Conservation (phyloP, 2,329 filamentous ascomycete genomes). For the Colletotrichum sp. region DNA sequence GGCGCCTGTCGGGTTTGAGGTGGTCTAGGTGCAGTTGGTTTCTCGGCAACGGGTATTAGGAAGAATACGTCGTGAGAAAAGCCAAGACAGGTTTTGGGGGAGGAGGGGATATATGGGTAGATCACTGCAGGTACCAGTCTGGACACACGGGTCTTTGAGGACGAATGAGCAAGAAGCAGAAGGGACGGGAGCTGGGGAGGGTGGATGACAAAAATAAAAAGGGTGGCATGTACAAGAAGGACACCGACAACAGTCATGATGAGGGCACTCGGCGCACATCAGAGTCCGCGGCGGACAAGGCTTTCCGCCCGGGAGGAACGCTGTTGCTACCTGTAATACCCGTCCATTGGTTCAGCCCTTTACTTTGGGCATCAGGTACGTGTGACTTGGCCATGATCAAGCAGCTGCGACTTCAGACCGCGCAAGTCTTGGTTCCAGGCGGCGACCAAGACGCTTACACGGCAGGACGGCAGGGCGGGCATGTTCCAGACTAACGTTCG, state of each 20-base stretch:
- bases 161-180: not conserved
- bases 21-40: not conserved
- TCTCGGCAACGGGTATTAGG: not conserved
- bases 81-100: conserved; percentile 2
- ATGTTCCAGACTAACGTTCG: not conserved
- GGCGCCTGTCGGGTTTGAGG: not conserved
- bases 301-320: not conserved
- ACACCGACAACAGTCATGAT: conserved; percentile 5
- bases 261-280: not conserved
- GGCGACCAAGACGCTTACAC: conserved; percentile 4
- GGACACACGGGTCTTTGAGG: not conserved
- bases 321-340: not conserved
- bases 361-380: not conserved
- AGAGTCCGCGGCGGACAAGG: not conserved
- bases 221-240: not conserved
- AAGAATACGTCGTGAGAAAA: not conserved
- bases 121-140: not conserved
- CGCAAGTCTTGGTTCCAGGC: not conserved
- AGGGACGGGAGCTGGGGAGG: not conserved
- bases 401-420: not conserved
- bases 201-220: not conserved
- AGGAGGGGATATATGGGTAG: not conserved
- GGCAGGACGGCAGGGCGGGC: not conserved
- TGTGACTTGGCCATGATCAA: not conserved
- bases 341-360: not conserved